Percentiles rank a stretch among this genome's conserved stretches.
These are phyloP conservation scores for Cryptosporidium tyzzeri DNA, from an alignment of 169 alveolate genomes.

Conservation along the genomic window DNA sequence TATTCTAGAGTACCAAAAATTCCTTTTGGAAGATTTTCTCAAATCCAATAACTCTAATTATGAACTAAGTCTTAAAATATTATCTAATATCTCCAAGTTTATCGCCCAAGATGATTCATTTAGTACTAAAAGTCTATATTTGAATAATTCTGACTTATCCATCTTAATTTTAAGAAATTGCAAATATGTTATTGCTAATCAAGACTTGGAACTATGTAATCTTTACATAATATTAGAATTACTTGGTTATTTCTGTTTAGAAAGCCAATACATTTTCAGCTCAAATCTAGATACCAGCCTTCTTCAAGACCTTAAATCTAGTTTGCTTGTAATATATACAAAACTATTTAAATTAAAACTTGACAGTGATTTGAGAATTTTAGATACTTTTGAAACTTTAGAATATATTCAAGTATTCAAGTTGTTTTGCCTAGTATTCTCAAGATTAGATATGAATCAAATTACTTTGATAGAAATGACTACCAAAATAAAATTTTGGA, in stretches of 20 bases:
- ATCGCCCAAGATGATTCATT: not conserved
- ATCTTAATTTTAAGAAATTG: not conserved
- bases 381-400: constrained; percentile 2
- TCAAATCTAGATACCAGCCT: not conserved
- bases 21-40: not conserved
- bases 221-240: not conserved
- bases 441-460: not conserved
- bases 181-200: not conserved
- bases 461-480: not conserved
- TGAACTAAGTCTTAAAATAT: not conserved
- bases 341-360: too few relatives aligned
- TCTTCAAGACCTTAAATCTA: not conserved
- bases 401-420: constrained; percentile 12
- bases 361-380: too few relatives aligned
- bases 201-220: too few relatives aligned
- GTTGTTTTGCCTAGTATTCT: constrained; percentile 1
- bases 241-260: not conserved
- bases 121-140: not conserved
- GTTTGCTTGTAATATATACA: not conserved
- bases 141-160: not conserved
- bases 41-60: not conserved
- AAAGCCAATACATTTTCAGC: too few relatives aligned
- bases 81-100: not conserved
- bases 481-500: constrained; percentile 14
- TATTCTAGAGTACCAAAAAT: not conserved